phyloP scores from a whole-genome alignment of 78 protist genomes.

The Dictyostelium discoideum region DNA sequence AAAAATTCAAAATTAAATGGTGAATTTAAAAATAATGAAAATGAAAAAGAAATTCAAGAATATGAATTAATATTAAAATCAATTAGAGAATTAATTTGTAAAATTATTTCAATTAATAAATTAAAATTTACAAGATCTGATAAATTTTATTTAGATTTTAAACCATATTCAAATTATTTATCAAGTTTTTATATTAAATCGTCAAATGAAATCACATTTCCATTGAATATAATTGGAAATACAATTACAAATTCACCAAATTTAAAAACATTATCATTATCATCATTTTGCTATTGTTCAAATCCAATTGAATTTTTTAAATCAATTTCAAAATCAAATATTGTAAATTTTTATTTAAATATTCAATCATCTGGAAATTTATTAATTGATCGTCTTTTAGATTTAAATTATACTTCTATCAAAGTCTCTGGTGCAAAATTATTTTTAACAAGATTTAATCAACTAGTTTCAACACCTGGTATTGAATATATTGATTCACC shows the following conservation, averaged over 20 bases:
- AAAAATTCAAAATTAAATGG: not conserved
- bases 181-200: not conserved
- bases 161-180: not conserved
- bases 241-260: not conserved
- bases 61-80: not conserved
- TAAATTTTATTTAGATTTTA: not conserved
- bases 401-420: not conserved
- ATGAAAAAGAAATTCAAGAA: not conserved
- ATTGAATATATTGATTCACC: conserved; percentile 20
- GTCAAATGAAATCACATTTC: conserved; percentile 3
- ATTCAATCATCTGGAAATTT: not conserved
- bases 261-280: not conserved
- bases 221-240: not conserved
- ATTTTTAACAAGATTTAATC: not conserved
- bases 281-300: conserved; percentile 24
- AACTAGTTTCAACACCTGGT: not conserved
- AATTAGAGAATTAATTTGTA: not conserved
- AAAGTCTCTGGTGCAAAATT: conserved; percentile 12
- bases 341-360: not conserved
- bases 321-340: not conserved
- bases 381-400: conserved; percentile 3
- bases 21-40: not conserved
- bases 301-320: not conserved
- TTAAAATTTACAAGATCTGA: conserved; percentile 2
- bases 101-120: not conserved